These are phyloP conservation scores for Vaccinium vitisidaea DNA, from an alignment of 148 eudicot genomes.

Conservation along the genomic window DNA sequence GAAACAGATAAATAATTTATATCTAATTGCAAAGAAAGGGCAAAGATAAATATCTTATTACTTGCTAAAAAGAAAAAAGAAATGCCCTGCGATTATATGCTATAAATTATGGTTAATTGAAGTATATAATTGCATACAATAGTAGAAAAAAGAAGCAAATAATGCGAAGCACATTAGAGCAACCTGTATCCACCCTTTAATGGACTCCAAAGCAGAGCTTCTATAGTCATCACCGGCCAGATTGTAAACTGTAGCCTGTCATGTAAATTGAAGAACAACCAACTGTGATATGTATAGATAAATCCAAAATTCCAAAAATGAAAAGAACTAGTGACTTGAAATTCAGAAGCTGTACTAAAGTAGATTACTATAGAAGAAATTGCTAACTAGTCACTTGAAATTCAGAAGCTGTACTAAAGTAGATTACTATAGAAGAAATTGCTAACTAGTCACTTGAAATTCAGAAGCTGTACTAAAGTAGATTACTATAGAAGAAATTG, in stretches of 20 bases:
- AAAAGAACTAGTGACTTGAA: neutral
- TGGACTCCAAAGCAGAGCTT: conserved; percentile 79
- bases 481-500: too few species aligned
- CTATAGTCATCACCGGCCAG: conserved; percentile 94
- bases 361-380: neutral
- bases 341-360: neutral
- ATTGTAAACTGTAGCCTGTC: conserved; percentile 78
- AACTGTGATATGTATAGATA: neutral
- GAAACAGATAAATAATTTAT: neutral
- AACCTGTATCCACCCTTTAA: conserved; percentile 95
- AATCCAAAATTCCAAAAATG: too few species aligned
- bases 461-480: too few species aligned
- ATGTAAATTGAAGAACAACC: conserved; percentile 25
- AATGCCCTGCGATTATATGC: too few species aligned
- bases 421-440: neutral
- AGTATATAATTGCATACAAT: too few species aligned
- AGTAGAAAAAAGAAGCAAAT: too few species aligned
- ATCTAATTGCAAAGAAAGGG: too few species aligned
- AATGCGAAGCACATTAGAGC: conserved; percentile 14
- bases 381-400: too few species aligned
- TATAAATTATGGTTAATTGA: too few species aligned
- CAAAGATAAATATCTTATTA: too few species aligned
- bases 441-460: too few species aligned
- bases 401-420: neutral
- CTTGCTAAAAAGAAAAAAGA: too few species aligned